A percentile compares a stretch with the other conserved stretches of the same genome.
phyloP scores from a whole-genome alignment of 2,329 filamentous ascomycete genomes.

The Aspergillus aculeatus region DNA sequence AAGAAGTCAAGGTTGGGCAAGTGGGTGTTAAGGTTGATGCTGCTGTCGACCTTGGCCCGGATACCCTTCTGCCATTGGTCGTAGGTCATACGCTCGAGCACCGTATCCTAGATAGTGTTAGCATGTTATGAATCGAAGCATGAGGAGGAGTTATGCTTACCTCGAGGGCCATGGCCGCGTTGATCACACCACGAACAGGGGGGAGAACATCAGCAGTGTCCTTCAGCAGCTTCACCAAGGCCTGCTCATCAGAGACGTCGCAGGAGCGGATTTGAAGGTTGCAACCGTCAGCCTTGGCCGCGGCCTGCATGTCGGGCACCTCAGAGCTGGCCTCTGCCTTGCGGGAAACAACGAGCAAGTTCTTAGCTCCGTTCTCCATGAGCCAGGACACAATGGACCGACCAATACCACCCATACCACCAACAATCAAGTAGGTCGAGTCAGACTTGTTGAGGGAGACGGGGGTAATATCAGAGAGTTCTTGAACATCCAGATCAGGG shows the following conservation, averaged over 20 bases:
- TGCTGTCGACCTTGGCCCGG: slow-evolving; percentile 38
- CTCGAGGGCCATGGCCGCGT: slow-evolving; percentile 4
- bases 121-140: slow-evolving; percentile 18
- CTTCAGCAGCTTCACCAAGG: neutral
- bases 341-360: slow-evolving; percentile 22
- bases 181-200: slow-evolving; percentile 6
- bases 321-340: neutral
- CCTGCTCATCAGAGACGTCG: slow-evolving; percentile 10
- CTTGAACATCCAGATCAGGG: too few species aligned
- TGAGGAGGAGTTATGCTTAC: neutral
- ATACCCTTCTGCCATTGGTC: slow-evolving; percentile 35
- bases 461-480: too few species aligned
- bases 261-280: slow-evolving; percentile 14
- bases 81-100: slow-evolving; percentile 43
- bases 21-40: slow-evolving; percentile 32
- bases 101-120: slow-evolving; percentile 28
- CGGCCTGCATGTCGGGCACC: neutral
- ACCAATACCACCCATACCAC: slow-evolving; percentile 4
- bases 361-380: slow-evolving; percentile 1
- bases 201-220: neutral
- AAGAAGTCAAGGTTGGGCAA: slow-evolving; percentile 39
- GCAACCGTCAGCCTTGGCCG: slow-evolving; percentile 27
- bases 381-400: slow-evolving; percentile 18
- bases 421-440: neutral
- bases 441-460: neutral